phyloP scores from a whole-genome alignment of 352 stramenopile genomes.

The Phytophthora hybrid region DNA sequence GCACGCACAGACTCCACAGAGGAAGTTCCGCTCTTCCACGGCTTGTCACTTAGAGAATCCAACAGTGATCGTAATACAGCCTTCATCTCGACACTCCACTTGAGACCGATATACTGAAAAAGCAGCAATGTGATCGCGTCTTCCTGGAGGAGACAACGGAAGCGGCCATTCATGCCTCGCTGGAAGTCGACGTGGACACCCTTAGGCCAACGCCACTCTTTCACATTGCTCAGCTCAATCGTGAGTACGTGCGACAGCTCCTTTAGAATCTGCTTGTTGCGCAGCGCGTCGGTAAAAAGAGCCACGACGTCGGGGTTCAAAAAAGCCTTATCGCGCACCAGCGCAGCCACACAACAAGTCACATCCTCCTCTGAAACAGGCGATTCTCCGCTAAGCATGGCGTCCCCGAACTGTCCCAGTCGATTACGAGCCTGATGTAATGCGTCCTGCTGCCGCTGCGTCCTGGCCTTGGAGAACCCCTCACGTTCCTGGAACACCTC shows the following conservation, averaged over 20 bases:
- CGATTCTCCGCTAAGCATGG: slow-evolving; percentile 25
- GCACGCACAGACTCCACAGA: slow-evolving; percentile 29
- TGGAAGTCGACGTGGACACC: slow-evolving; percentile 50
- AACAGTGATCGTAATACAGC: slow-evolving; percentile 34
- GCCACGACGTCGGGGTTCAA: slow-evolving; percentile 47
- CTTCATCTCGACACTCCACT: slow-evolving; percentile 44
- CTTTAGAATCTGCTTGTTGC: slow-evolving; percentile 43
- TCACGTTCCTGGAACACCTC: slow-evolving; percentile 46
- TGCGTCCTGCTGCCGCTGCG: slow-evolving; percentile 32
- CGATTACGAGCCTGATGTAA: slow-evolving; percentile 21
- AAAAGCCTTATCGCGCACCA: slow-evolving; percentile 42
- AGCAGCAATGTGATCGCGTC: slow-evolving; percentile 57
- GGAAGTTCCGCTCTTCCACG: background rate
- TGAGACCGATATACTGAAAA: slow-evolving; percentile 54
- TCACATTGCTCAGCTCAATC: slow-evolving; percentile 56
- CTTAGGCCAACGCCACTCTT: slow-evolving; percentile 48
- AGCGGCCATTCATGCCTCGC: slow-evolving; percentile 57
- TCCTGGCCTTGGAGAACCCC: slow-evolving; percentile 33
- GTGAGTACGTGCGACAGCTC: slow-evolving; percentile 58
- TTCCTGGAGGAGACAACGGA: slow-evolving; percentile 53
- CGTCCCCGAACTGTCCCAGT: slow-evolving; percentile 37
- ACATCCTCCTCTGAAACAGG: slow-evolving; percentile 41
- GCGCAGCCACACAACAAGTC: slow-evolving; percentile 28
- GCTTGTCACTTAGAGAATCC: slow-evolving; percentile 25
- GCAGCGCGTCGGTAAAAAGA: slow-evolving; percentile 45